Evolutionary conservation across 2,329 filamentous ascomycete species (phyloP).

Genomic region (Venturia effusa): DNA sequence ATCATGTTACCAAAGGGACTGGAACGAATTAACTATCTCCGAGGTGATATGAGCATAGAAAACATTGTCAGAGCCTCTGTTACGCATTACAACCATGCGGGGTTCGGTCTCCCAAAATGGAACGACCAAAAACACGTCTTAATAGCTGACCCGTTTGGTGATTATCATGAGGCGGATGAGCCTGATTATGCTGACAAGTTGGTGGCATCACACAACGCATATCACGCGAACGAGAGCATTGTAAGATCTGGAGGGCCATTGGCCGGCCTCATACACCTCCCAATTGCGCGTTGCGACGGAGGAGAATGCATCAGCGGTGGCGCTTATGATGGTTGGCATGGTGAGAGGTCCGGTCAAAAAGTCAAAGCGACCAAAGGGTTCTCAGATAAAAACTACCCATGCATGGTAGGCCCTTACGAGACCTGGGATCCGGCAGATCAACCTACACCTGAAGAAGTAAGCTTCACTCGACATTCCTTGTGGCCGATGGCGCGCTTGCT

Average conservation of each 20-base stretch:
- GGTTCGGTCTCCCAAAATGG: too few species aligned
- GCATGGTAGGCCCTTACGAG: neutral
- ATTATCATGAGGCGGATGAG: too few species aligned
- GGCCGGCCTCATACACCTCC: neutral
- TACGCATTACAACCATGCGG: neutral
- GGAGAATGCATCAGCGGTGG: neutral
- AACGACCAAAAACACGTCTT: too few species aligned
- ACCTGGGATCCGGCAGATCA: neutral
- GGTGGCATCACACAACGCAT: neutral
- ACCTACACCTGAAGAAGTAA: neutral
- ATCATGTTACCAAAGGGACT: neutral
- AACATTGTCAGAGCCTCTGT: neutral
- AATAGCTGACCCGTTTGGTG: neutral
- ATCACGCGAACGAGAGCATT: neutral
- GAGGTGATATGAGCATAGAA: neutral
- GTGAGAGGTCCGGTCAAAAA: neutral
- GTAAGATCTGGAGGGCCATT: neutral
- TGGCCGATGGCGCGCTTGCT: neutral
- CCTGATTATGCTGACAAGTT: neutral
- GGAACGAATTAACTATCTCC: neutral
- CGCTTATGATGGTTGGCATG: neutral
- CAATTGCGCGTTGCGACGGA: neutral
- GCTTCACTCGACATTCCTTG: neutral
- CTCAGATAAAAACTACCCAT: neutral
- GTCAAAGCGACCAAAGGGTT: neutral